Evolutionary conservation across 257 asterid genomes (phyloP).

Genomic region (Solanum etuberosum): DNA sequence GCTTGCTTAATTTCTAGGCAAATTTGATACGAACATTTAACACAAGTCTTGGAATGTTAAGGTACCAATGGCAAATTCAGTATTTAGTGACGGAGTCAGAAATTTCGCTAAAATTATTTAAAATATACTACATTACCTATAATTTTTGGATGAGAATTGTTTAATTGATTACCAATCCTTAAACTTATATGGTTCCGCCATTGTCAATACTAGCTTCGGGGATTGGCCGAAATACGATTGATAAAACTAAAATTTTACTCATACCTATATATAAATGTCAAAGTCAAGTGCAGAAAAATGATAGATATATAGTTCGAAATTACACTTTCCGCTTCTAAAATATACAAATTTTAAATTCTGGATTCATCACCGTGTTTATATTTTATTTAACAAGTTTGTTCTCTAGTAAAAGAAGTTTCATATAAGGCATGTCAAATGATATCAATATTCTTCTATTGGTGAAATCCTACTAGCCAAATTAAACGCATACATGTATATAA

Average conservation of each 20-base stretch:
- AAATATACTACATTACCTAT: background rate
- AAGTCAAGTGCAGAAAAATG: background rate
- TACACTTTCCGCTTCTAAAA: background rate
- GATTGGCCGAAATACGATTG: fast-evolving
- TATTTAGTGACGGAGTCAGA: background rate
- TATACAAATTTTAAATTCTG: background rate
- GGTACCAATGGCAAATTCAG: background rate
- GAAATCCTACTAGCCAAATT: background rate
- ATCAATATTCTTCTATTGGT: background rate
- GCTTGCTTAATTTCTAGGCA: background rate
- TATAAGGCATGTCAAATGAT: background rate
- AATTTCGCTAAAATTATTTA: background rate
- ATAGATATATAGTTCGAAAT: background rate
- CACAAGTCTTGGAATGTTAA: background rate
- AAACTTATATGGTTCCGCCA: background rate
- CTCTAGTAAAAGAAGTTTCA: background rate
- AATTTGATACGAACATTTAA: background rate
- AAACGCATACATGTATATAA: background rate
- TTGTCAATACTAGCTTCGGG: fast-evolving
- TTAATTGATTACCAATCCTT: background rate
- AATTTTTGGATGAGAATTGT: background rate
- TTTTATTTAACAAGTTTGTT: too few species aligned
- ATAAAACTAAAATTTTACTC: background rate
- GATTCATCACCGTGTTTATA: background rate
- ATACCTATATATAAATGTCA: background rate